Evolutionary conservation across 352 stramenopile genomes (phyloP).

Genomic region (Pythium plurisporium): DNA sequence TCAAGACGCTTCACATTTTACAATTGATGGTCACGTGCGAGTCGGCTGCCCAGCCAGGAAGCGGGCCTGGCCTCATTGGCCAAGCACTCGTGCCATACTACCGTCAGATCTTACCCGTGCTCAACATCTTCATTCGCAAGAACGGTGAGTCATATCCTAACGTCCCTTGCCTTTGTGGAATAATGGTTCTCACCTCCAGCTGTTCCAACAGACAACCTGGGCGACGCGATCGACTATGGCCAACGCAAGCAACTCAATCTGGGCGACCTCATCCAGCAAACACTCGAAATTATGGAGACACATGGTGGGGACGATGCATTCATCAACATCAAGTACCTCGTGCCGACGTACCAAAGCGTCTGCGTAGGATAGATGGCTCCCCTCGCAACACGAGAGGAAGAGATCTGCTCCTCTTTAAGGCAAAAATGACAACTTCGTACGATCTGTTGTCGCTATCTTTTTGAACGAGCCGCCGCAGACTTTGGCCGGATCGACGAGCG

Average conservation of each 20-base stretch:
- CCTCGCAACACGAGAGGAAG: neutral
- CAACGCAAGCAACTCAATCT: slow-evolving; percentile 95
- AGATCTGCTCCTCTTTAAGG: neutral
- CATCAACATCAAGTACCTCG: slow-evolving; percentile 99
- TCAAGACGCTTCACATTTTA: slow-evolving; percentile 96
- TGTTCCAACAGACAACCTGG: slow-evolving; percentile 90
- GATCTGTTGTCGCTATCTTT: neutral
- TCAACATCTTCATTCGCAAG: slow-evolving; percentile 97
- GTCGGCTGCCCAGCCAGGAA: slow-evolving; percentile 67
- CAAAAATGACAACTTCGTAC: neutral
- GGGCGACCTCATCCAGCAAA: slow-evolving; percentile 96
- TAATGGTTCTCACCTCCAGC: neutral
- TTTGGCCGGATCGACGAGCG: slow-evolving; percentile 24
- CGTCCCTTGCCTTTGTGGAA: neutral
- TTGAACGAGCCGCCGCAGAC: slow-evolving; percentile 17
- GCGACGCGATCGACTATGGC: slow-evolving; percentile 95
- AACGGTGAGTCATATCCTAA: slow-evolving; percentile 57
- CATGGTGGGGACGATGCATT: slow-evolving; percentile 96
- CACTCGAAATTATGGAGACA: slow-evolving; percentile 95
- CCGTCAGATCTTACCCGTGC: slow-evolving; percentile 94
- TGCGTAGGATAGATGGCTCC: slow-evolving; percentile 46
- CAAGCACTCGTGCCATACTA: slow-evolving; percentile 97
- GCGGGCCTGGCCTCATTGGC: slow-evolving; percentile 87
- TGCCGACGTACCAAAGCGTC: slow-evolving; percentile 95
- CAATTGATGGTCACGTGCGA: slow-evolving; percentile 95